Base-by-base conservation (phyloP, 2,329 filamentous ascomycete genomes). In the Exophiala sideris region DNA sequence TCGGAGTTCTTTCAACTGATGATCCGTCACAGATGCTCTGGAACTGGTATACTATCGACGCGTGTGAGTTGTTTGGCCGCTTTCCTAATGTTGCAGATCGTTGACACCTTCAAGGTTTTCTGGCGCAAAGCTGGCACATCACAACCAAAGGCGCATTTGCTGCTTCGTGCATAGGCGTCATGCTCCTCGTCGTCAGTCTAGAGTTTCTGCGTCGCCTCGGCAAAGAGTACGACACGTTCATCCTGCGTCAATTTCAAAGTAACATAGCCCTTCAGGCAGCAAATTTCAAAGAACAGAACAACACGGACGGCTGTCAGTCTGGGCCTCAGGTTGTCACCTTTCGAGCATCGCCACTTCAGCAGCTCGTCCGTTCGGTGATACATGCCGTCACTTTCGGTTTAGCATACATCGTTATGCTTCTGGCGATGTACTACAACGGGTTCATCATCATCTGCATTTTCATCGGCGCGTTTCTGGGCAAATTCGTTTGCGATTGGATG, bases 371-470 rank as follows among this genome's bases (percentile, higher is more conserved):
- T 10, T 50, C 60, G 6, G 38, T 59, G 8, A 48, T 61, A 11
- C 60, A 63, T 46, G 52, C 50, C 46, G 59, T 38, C 33, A 54
- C 51, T 41, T 89, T 92, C 64, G 83, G 82, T 0, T 79, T 90
- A 1, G 88, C 87, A 2, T 94, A 92, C 68, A 83, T 92, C 62
- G 70, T 92, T 64, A 92, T 94, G 89, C 71, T 78, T 50, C 66
- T 85, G 21, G 79, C 81, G 16, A 85, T 85, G 81, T 84, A 83
- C 59, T 85, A 78, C 69, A 84, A 85, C 54, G 82, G 85, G 8
- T 94, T 89, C 70, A 79, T 94, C 59, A 88, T 94, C 68, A 85
- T 92, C 55, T 89, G 84, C 62, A 89, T 94, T 68, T 82, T 92
- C 58, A 80, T 92, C 51, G 89, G 89, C 1, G 83, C 86, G 0